Base-by-base conservation (phyloP, 805 yeast species). In the Wickerhamomyces hampshirensis region DNA sequence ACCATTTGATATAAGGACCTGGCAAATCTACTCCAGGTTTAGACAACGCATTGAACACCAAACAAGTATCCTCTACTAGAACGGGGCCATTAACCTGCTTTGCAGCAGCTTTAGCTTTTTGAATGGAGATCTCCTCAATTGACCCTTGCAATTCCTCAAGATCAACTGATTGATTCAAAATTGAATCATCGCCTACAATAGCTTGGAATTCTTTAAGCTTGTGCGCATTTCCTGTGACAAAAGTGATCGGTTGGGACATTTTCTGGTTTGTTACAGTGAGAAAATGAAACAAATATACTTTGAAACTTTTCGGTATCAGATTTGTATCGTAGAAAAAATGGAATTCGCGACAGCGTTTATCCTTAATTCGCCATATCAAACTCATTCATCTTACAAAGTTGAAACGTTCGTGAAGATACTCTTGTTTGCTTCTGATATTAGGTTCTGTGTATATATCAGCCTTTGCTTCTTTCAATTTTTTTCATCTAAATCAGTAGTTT, bases 1-100 rank as follows among this genome's bases (percentile, higher is more conserved):
- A 93, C 98, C 98, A 91, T 60, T 91, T 91, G 61, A 79, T 75
- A 47, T 87, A 86, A 1, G 98, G 98, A 17, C 99, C 99, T 4
- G 99, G 99, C 33, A 93, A 71, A 43, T 71, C 68, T 14, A 51
- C 21, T 11, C 45, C 43, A 12, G 56, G 55, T 12, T 79, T 82
- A 35, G 84, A 79, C 54, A 82, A 69, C 2, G 95, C 96, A 33
- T 73, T 73, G 60, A 84, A 93, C 4, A 83, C 85, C 27, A 93
- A 71, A 34, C 95, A 89, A 0, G 98, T 93, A 53, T 93, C 99
- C 56, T 93, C 99, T 4, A 89, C 96, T 39, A 93, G 68, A 0
- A 87, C 97, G 0, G 98, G 91, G 0, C 95, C 93, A 3, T 67
- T 56, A 4, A 75, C 61, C 7, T 74, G 55, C 10, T 59, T 53